Evolutionary conservation across 2,329 filamentous ascomycete genomes (phyloP).

Genomic region (Bipolaris cookei): DNA sequence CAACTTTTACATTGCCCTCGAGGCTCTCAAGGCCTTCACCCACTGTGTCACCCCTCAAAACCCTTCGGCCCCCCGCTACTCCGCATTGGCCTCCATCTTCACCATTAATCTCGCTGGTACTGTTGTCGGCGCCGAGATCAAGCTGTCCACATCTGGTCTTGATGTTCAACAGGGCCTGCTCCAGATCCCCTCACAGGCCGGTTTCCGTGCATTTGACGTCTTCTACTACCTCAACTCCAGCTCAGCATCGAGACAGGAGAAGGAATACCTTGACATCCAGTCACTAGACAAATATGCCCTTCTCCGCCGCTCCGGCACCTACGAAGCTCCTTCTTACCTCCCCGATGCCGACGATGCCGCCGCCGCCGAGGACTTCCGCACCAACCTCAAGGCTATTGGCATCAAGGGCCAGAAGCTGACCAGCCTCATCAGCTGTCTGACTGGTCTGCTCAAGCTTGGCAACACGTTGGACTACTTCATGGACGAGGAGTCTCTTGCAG

Average conservation of each 20-base stretch:
- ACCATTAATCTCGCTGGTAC: conserved; percentile 82
- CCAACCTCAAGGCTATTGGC: conserved; percentile 85
- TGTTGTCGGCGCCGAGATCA: conserved; percentile 74
- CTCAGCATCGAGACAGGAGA: conserved; percentile 85
- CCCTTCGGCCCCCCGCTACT: conserved; percentile 80
- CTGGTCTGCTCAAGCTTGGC: conserved; percentile 87
- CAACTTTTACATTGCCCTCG: conserved; percentile 76
- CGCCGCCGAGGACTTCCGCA: conserved; percentile 89
- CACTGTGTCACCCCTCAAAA: conserved; percentile 88
- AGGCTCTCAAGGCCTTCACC: conserved; percentile 84
- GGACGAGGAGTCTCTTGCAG: conserved; percentile 82
- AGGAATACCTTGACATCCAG: conserved; percentile 85
- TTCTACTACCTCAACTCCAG: conserved; percentile 96
- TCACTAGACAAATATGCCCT: conserved; percentile 77
- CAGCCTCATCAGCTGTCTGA: conserved; percentile 83
- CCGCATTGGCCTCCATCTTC: conserved; percentile 79
- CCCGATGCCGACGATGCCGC: conserved; percentile 92
- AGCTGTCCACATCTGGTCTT: conserved; percentile 85
- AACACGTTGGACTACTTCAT: conserved; percentile 85
- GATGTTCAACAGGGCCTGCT: conserved; percentile 82
- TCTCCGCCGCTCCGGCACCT: conserved; percentile 83
- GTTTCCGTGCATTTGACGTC: conserved; percentile 93
- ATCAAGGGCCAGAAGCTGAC: conserved; percentile 86
- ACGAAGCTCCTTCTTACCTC: conserved; percentile 83
- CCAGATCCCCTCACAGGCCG: conserved; percentile 76